These are phyloP conservation scores for Pseudogymnoascus sp. DNA, from an alignment of 2,329 filamentous ascomycete species.

Conservation along the genomic window DNA sequence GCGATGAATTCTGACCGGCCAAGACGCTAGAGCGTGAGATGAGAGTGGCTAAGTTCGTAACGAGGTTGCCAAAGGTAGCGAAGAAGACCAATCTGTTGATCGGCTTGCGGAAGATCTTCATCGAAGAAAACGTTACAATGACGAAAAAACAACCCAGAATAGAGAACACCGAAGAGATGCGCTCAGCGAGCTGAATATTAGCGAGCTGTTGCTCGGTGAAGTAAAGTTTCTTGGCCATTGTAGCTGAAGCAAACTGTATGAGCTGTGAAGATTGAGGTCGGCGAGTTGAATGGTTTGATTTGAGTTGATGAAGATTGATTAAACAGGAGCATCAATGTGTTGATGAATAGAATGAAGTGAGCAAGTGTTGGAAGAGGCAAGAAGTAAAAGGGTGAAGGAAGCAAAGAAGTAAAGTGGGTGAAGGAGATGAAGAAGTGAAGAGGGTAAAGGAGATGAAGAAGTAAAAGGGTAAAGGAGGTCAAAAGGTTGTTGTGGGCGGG, in stretches of 20 bases:
- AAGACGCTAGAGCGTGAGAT: conserved; percentile 55
- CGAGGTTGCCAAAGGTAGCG: conserved; percentile 73
- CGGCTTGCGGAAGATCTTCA: conserved; percentile 67
- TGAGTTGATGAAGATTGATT: conserved; percentile 8
- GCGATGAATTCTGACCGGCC: conserved; percentile 33
- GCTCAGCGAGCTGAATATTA: neutral
- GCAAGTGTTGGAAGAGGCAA: neutral
- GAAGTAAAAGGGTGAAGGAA: neutral
- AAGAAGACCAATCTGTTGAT: conserved; percentile 83
- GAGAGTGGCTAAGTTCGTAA: conserved; percentile 69
- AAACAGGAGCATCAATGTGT: neutral
- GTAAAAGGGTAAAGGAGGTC: neutral
- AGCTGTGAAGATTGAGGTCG: neutral
- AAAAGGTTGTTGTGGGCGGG: neutral
- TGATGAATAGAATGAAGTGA: neutral
- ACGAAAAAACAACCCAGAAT: conserved; percentile 57
- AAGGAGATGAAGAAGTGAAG: neutral
- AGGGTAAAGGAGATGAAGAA: conserved; percentile 13
- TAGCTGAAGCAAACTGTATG: neutral
- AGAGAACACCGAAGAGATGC: conserved; percentile 44
- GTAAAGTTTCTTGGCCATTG: conserved; percentile 33
- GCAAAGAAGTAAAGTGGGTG: neutral
- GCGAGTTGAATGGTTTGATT: neutral
- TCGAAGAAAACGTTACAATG: conserved; percentile 57
- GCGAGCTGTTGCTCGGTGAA: rapidly evolving